Conservation (phyloP, 2,329 filamentous ascomycete genomes). For the Penicillium griseofulvum region DNA sequence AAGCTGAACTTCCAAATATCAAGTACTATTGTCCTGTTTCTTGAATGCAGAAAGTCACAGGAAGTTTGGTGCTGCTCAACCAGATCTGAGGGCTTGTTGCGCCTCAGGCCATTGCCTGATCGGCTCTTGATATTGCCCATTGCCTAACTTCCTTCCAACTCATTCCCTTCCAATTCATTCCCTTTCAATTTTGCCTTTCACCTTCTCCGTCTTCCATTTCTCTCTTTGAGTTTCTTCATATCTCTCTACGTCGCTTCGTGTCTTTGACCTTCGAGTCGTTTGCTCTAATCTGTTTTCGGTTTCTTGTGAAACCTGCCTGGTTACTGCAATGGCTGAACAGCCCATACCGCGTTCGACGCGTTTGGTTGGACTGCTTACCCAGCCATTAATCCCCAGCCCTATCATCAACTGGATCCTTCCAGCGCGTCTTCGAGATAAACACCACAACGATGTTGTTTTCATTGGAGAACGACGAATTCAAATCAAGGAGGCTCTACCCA, state of each 20-base stretch:
- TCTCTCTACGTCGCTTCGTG: not conserved
- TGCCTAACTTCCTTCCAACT: not conserved
- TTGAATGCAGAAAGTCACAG: not conserved
- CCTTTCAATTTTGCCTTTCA: not conserved
- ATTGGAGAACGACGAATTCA: slow-evolving; percentile 80
- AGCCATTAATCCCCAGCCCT: slow-evolving; percentile 74
- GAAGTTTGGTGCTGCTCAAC: not conserved
- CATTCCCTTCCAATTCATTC: not conserved
- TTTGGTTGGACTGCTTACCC: slow-evolving; percentile 67
- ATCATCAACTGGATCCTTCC: slow-evolving; percentile 74
- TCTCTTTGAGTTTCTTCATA: not conserved
- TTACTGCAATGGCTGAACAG: not conserved
- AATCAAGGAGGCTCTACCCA: slow-evolving; percentile 67
- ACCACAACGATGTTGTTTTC: slow-evolving; percentile 79
- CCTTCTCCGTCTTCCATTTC: not conserved
- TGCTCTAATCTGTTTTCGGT: not conserved
- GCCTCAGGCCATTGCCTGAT: not conserved
- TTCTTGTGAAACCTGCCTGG: not conserved
- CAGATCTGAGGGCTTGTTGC: not conserved
- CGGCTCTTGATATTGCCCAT: not conserved
- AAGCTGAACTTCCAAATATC: not conserved
- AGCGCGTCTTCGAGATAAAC: slow-evolving; percentile 68
- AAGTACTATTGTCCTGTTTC: not conserved
- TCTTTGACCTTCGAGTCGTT: not conserved
- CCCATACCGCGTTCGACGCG: not conserved